Conservation (phyloP, 805 yeast genomes). For the Saturnispora serradocipensis region DNA sequence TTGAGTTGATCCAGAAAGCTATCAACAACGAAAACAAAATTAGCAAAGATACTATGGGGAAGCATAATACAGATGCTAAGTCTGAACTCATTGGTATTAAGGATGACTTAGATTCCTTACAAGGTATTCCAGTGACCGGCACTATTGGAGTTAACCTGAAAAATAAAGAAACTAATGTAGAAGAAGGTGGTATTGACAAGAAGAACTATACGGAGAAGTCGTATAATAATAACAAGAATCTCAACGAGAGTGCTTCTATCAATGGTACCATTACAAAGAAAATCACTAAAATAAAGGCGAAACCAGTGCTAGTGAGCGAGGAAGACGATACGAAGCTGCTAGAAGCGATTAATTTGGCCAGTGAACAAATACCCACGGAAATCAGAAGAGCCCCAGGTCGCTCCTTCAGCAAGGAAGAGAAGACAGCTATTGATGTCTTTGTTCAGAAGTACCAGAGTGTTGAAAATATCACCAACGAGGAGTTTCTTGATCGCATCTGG, state of each 20-base stretch:
- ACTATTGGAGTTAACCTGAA: not conserved
- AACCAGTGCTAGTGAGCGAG: not conserved
- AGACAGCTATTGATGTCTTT: slow-evolving; percentile 60
- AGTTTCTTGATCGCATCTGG: slow-evolving; percentile 83
- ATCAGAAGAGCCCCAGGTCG: slow-evolving; percentile 34
- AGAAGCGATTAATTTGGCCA: slow-evolving; percentile 7
- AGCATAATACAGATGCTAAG: not conserved
- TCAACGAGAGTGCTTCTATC: not conserved
- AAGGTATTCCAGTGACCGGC: not conserved
- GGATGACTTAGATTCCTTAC: not conserved
- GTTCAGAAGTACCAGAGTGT: slow-evolving; percentile 59
- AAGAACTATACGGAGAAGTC: not conserved
- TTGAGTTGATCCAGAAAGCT: slow-evolving; percentile 5
- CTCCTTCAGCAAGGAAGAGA: slow-evolving; percentile 56
- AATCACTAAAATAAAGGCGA: not conserved
- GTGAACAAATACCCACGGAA: slow-evolving; percentile 34
- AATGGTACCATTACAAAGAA: not conserved
- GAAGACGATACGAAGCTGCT: not conserved
- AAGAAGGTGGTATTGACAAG: not conserved
- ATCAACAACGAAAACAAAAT: slow-evolving; percentile 4
- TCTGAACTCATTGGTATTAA: not conserved
- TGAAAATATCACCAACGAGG: slow-evolving; percentile 52
- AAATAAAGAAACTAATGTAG: not conserved
- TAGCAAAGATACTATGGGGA: not conserved
- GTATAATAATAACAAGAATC: not conserved